Base-by-base conservation (phyloP, 352 stramenopile species). In the Phytophthora macrochlamydospora region DNA sequence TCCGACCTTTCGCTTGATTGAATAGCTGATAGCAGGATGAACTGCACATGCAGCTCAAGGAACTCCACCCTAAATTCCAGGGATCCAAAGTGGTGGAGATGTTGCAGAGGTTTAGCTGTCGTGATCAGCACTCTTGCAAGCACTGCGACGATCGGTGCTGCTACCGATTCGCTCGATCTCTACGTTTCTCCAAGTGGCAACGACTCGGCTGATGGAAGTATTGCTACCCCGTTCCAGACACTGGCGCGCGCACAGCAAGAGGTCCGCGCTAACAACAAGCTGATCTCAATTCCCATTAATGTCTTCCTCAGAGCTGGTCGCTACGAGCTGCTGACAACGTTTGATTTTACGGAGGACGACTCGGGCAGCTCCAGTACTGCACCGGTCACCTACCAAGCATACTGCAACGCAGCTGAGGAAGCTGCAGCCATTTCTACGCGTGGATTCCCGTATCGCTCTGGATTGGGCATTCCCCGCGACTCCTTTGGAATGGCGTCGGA, bases 401-500 rank as follows among this genome's bases (percentile, higher is more conserved):
- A 84, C 61, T 93, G 85, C 49, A 69, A 91, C n/a, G 38, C 78
- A 14, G 51, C 35, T 2, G 53, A 69, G 11, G 75, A 83, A 44
- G 61, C 59, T 1, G 68, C 69, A 1, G 65, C 70, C 2, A 75
- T 74, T 5, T 84, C 83, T 0, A 35, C 71, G 0, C 56, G 80
- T 18, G 51, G 52, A 11, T 93, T 86, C 37, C 81, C 85, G 35
- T 90, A 92, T 70, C 51, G 50, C 1, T 73, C 69, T 28, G 57
- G 76, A 2, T 33, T 71, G 31, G n/a, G 60, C 4, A 73, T 71
- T 8, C 75, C 78, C 81, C 79, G 12, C 69, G 85, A 4, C 62
- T 69, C 9, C 61, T 87, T 37, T 93, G 85, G 85, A 93, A 92
- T 65, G 85, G 85, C 9, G 76, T 92, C 4, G 79, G 77, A 2